phyloP scores from a whole-genome alignment of 2,329 filamentous ascomycete genomes.

The Neocucurbitaria cava region DNA sequence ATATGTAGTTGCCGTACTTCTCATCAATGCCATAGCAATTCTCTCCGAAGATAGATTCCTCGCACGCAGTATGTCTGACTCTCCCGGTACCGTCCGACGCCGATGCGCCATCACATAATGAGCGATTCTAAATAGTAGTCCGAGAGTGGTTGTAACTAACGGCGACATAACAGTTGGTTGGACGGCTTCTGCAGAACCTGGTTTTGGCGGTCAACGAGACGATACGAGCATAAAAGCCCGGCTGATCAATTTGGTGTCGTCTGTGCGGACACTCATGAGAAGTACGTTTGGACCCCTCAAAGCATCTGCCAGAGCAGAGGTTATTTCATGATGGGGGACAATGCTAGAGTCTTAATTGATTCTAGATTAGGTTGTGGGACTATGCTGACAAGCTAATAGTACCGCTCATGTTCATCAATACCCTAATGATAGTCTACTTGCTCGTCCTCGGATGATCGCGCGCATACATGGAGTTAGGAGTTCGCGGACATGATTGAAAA shows the following conservation, averaged over 20 bases:
- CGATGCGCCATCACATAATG: background rate
- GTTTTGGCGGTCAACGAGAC: conserved; percentile 74
- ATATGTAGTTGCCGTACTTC: conserved; percentile 75
- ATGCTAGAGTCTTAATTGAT: background rate
- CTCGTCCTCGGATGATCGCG: conserved; percentile 43
- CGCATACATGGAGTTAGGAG: conserved; percentile 2
- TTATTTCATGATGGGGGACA: background rate
- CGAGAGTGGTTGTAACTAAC: conserved; percentile 7
- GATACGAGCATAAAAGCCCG: conserved; percentile 85
- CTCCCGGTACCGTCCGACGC: background rate
- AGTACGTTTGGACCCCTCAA: conserved; percentile 65
- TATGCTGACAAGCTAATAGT: conserved; percentile 24
- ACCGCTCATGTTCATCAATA: conserved; percentile 51
- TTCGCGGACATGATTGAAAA: background rate
- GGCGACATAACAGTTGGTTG: conserved; percentile 72
- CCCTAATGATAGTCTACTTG: conserved; percentile 48
- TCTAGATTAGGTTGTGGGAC: conserved; percentile 13
- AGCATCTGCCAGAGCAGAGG: background rate
- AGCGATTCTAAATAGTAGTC: background rate
- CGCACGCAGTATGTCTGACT: conserved; percentile 69
- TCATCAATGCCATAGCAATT: conserved; percentile 92
- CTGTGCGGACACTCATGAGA: conserved; percentile 89
- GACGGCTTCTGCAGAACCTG: conserved; percentile 72
- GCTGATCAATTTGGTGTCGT: conserved; percentile 87
- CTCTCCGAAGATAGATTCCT: conserved; percentile 96